These are phyloP conservation scores for Pyronema omphalodes DNA, from an alignment of 495 filamentous ascomycete species.

Conservation along the genomic window DNA sequence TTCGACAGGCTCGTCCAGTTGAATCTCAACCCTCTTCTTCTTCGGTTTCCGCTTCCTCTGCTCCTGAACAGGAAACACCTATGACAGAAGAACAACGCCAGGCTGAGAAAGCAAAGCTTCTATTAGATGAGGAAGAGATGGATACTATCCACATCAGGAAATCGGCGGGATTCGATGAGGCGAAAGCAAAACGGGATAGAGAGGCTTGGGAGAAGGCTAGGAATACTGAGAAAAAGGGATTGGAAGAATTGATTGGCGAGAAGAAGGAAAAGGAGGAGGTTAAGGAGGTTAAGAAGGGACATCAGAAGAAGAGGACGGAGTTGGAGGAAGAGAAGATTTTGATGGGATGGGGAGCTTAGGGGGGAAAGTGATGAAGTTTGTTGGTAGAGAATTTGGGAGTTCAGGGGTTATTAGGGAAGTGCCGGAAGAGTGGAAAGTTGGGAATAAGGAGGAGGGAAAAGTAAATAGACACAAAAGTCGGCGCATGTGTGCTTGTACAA, in stretches of 20 bases:
- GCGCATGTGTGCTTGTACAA: too few species aligned
- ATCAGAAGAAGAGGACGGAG: constrained; percentile 1
- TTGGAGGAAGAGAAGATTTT: background rate
- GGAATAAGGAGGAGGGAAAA: background rate
- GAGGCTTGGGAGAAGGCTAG: too few species aligned
- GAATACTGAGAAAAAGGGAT: background rate
- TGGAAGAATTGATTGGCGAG: constrained; percentile 6
- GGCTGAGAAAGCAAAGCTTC: too few species aligned
- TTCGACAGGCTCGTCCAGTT: too few species aligned
- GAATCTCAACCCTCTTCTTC: too few species aligned
- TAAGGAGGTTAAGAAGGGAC: background rate
- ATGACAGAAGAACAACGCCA: too few species aligned
- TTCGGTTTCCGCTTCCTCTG: too few species aligned
- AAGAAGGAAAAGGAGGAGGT: constrained; percentile 2
- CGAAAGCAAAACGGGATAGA: too few species aligned
- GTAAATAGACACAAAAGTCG: too few species aligned
- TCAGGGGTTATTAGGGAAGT: background rate
- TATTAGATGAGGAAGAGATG: constrained; percentile 26
- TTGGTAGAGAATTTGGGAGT: too few species aligned
- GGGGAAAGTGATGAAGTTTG: background rate
- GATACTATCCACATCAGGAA: constrained; percentile 19
- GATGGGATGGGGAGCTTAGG: background rate
- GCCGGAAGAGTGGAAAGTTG: background rate
- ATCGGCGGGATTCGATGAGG: too few species aligned
- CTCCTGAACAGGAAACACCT: too few species aligned